Conservation (phyloP, 192 early-diverging fungal species). For the Pilaira anomala region DNA sequence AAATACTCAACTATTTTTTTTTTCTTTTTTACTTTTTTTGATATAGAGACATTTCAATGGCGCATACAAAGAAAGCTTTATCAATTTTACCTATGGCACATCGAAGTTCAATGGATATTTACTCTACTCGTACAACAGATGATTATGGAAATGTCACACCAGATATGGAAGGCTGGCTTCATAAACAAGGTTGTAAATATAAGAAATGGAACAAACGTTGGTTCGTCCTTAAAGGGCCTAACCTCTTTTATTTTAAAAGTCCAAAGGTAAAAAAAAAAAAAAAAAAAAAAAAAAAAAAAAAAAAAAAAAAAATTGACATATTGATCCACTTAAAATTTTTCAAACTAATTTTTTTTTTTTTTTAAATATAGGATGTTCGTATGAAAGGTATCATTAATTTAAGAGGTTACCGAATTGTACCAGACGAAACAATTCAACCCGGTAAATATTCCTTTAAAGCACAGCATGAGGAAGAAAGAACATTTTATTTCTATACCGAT, state of each 20-base stretch:
- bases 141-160: constrained; percentile 25
- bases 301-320: neutral
- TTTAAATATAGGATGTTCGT: constrained; percentile 29
- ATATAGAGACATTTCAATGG: too few species aligned
- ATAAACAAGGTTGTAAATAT: constrained; percentile 53
- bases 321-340: neutral
- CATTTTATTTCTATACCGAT: constrained; percentile 59
- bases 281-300: neutral
- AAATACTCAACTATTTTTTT: too few species aligned
- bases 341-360: neutral
- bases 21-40: too few species aligned
- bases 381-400: constrained; percentile 61
- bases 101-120: constrained; percentile 3
- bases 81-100: constrained; percentile 5
- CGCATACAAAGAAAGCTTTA: neutral
- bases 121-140: neutral
- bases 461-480: constrained; percentile 51
- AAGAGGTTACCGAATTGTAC: constrained; percentile 55
- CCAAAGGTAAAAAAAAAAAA: constrained; percentile 29
- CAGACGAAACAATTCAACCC: constrained; percentile 52
- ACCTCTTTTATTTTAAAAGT: constrained; percentile 54
- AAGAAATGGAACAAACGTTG: constrained; percentile 54
- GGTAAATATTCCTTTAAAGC: constrained; percentile 65
- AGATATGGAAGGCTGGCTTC: constrained; percentile 52
- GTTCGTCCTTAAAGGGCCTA: constrained; percentile 52